Evolutionary conservation across 495 filamentous ascomycete species (phyloP).

Genomic region (Acidomyces sp.): DNA sequence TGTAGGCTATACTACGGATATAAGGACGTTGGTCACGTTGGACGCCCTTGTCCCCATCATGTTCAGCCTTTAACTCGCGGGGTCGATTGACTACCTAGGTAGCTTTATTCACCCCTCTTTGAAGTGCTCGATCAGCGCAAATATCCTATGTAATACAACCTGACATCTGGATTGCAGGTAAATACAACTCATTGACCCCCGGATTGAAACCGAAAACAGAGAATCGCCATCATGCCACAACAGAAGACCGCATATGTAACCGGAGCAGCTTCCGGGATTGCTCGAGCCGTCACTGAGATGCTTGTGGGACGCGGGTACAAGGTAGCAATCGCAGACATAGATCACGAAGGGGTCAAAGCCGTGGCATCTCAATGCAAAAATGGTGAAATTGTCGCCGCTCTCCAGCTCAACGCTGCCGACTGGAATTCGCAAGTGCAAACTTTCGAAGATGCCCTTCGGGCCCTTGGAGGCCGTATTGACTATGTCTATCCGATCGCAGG

Average conservation of each 20-base stretch:
- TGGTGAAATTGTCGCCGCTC: background rate
- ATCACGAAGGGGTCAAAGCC: conserved; percentile 12
- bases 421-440: conserved; percentile 21
- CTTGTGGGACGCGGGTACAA: conserved; percentile 9
- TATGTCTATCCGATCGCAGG: conserved; percentile 22
- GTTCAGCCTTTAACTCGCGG: too few relatives aligned
- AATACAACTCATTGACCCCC: too few relatives aligned
- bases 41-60: too few relatives aligned
- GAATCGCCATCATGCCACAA: background rate
- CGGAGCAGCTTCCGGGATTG: conserved; percentile 17
- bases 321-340: conserved; percentile 17
- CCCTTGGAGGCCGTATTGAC: conserved; percentile 17
- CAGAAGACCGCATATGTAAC: conserved; percentile 16
- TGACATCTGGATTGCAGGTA: too few relatives aligned
- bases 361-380: conserved; percentile 2
- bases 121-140: too few relatives aligned
- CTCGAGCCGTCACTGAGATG: conserved; percentile 15
- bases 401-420: conserved; percentile 14
- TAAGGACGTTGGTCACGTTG: too few relatives aligned
- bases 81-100: too few relatives aligned
- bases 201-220: too few relatives aligned
- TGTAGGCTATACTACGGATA: too few relatives aligned
- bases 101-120: too few relatives aligned
- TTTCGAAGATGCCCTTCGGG: conserved; percentile 16
- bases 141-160: too few relatives aligned